Percentiles rank a stretch among this genome's conserved stretches.
Evolutionary conservation across 2,329 filamentous ascomycete species (phyloP).

Genomic region (Nectriaceae sp.): DNA sequence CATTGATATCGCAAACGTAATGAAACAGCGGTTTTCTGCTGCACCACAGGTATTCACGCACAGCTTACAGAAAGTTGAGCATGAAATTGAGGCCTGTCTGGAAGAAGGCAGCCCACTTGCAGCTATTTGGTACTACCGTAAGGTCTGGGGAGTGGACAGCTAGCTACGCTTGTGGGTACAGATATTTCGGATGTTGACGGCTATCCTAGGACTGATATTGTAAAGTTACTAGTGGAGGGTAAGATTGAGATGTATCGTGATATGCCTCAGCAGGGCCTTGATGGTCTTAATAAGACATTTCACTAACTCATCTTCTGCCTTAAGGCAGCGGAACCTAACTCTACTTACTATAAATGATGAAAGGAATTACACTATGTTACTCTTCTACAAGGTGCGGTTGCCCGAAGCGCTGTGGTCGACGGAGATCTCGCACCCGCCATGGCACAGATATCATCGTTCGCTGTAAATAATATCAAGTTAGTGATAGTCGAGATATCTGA

Average conservation of each 20-base stretch:
- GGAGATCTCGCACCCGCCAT: no score
- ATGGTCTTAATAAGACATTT: constrained; percentile 2
- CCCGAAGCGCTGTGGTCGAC: no score
- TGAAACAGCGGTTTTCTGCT: neutral
- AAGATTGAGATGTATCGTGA: constrained; percentile 1
- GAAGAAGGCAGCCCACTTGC: neutral
- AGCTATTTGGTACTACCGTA: constrained; percentile 4
- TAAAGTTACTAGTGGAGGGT: constrained; percentile 1
- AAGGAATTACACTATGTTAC: no score
- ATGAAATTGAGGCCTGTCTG: neutral
- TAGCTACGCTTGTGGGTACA: neutral
- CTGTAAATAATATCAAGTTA: no score
- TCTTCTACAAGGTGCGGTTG: no score
- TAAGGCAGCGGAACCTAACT: no score
- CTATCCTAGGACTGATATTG: neutral
- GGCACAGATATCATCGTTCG: no score
- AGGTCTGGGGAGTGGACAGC: constrained; percentile 3
- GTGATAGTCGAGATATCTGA: no score
- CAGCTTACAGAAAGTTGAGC: neutral
- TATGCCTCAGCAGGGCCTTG: neutral
- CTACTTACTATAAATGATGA: no score
- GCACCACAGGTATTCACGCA: neutral
- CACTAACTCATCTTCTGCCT: no score
- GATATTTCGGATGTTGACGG: constrained; percentile 5
- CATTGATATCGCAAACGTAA: neutral